Evolutionary conservation across 2,329 filamentous ascomycete species (phyloP), one percentile per base, ranked within the genome.

Genomic region (Trichothecium sympodiale): DNA sequence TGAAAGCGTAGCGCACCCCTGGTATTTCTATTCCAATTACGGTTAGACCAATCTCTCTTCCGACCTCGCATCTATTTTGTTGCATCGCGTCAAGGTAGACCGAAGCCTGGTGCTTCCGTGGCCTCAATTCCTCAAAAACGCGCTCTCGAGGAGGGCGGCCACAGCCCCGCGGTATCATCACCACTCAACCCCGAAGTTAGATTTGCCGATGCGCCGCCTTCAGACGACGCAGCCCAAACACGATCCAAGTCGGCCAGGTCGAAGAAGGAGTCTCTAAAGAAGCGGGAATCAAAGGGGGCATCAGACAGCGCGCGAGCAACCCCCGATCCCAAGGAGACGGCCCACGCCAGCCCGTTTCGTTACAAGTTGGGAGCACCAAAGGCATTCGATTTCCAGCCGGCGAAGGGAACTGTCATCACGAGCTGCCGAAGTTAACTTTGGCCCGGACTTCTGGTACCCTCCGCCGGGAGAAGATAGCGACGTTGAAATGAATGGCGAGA

Each of bases 341-440:
- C 55, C 44, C 63, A 74, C 41, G 54, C 63, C 13, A 61, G 70
- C 23, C 74, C 74, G 2, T 55, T 75, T 44, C 65, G 75, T 26
- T 80, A 79, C 51, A 77, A 77, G 52, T 61, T 80, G 17, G 71
- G 74, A n/a, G 71, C 73, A 6, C 74, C 77, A 4, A 77, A 77
- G 46, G 57, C 62, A 0, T 66, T 67, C 25, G 77, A 81, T 47
- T 80, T 80, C 44, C 73, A 78, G 37, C 60, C 65, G 15, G 65
- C 76, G 3, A 64, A 71, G 28, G 70, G 69, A 4, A 71, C 77
- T 13, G 59, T 74, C 38, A 65, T 80, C 50, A 64, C 64, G 35
- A 74, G 68, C 52, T n/a, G 88, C 83, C 13, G 84, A 96, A 56
- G 80, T 89, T 48, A 95, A 95, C 57, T 95, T 98, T 53, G 89